phyloP scores from a whole-genome alignment of 2,329 filamentous ascomycete genomes.

The Biscogniauxia sp. region DNA sequence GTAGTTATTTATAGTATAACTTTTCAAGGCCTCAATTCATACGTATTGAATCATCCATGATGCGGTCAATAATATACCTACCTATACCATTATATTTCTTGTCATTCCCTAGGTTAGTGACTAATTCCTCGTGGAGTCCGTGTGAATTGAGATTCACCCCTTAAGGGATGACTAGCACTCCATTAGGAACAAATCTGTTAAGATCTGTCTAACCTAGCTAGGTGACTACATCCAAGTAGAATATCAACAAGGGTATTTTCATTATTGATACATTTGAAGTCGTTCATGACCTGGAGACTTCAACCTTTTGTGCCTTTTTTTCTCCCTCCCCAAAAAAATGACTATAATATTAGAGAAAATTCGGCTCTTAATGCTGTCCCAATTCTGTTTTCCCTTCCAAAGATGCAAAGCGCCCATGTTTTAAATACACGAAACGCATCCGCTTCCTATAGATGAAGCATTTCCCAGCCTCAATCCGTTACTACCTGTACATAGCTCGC shows the following conservation, averaged over 20 bases:
- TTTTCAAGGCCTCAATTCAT: too few relatives aligned
- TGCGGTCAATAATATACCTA: too few relatives aligned
- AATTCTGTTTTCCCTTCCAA: neutral
- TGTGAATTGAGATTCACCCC: too few relatives aligned
- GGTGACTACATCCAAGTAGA: neutral
- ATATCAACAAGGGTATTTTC: neutral
- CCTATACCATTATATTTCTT: too few relatives aligned
- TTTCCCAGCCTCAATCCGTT: conserved; percentile 10
- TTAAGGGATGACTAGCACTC: too few relatives aligned
- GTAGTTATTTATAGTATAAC: too few relatives aligned
- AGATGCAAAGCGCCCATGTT: neutral
- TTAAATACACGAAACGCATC: neutral
- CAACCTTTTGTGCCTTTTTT: neutral
- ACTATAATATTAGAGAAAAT: neutral
- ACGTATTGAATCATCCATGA: too few relatives aligned
- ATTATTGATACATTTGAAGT: neutral
- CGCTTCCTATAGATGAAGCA: neutral
- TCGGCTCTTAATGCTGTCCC: neutral
- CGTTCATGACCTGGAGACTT: neutral
- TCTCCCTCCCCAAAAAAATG: neutral
- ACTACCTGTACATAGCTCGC: conserved; percentile 82
- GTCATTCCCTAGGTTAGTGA: too few relatives aligned
- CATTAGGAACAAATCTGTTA: too few relatives aligned
- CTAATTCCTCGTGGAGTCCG: too few relatives aligned
- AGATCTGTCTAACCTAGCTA: too few relatives aligned